Evolutionary conservation across 257 asterid species (phyloP).

Genomic region (Ophiorrhiza pumila): DNA sequence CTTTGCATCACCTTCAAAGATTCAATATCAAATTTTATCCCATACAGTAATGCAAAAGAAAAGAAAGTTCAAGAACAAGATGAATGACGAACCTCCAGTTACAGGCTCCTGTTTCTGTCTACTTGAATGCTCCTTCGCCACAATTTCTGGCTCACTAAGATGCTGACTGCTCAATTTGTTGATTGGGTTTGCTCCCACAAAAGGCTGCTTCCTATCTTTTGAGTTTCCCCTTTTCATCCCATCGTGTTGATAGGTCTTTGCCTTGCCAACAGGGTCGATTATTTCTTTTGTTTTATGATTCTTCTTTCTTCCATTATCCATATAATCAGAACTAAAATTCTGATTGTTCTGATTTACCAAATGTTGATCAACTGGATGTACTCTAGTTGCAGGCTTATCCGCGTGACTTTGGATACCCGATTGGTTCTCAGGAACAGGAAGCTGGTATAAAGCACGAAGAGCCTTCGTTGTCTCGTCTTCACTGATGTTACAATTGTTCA

Average conservation of each 20-base stretch:
- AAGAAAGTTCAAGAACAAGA: slow-evolving; percentile 16
- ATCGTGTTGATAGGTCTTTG: slow-evolving; percentile 35
- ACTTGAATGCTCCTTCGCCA: slow-evolving; percentile 28
- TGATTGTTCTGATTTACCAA: slow-evolving; percentile 22
- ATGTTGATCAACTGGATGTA: slow-evolving; percentile 32
- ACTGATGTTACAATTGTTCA: slow-evolving; percentile 68
- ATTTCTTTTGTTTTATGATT: slow-evolving; percentile 50
- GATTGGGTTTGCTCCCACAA: slow-evolving; percentile 33
- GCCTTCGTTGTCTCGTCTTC: slow-evolving; percentile 76
- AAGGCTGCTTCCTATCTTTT: slow-evolving; percentile 47
- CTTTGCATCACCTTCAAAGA: slow-evolving; percentile 55
- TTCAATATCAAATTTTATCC: slow-evolving; percentile 24
- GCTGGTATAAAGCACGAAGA: slow-evolving; percentile 40
- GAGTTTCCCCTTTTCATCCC: slow-evolving; percentile 37
- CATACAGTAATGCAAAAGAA: slow-evolving; percentile 21
- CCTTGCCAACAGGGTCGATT: slow-evolving; percentile 27
- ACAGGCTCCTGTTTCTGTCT: slow-evolving; percentile 47
- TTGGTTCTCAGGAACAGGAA: slow-evolving; percentile 49
- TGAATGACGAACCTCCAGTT: slow-evolving; percentile 48
- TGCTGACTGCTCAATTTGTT: slow-evolving; percentile 34
- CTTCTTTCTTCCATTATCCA: slow-evolving; percentile 40
- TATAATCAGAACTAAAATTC: slow-evolving; percentile 27
- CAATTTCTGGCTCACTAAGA: slow-evolving; percentile 31
- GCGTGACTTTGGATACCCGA: slow-evolving; percentile 34
- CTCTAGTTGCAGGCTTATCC: slow-evolving; percentile 38